phyloP scores from a whole-genome alignment of 208 protist species.

The Strigomonas galati region DNA sequence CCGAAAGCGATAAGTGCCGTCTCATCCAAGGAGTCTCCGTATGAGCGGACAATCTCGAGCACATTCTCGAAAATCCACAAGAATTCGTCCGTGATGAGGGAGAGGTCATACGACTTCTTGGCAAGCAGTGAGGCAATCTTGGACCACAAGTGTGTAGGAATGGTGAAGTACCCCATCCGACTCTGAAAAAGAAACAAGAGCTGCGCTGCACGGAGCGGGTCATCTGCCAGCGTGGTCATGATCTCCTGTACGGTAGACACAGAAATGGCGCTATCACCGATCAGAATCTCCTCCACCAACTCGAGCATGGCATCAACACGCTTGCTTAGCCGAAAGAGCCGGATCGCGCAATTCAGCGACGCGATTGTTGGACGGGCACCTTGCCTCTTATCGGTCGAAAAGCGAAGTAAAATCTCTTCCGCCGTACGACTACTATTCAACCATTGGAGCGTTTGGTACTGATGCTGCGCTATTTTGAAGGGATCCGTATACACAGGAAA shows the following conservation, averaged over 20 bases:
- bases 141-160: not conserved
- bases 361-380: not conserved
- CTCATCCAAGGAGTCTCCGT: conserved; percentile 41
- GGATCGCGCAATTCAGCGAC: not conserved
- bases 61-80: conserved; percentile 61
- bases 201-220: conserved; percentile 4
- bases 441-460: conserved; percentile 4
- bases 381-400: conserved; percentile 3
- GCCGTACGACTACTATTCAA: not conserved
- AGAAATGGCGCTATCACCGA: not conserved
- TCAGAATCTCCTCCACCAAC: conserved; percentile 1
- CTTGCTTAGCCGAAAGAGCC: not conserved
- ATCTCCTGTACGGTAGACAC: not conserved
- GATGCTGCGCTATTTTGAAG: conserved; percentile 1
- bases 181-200: conserved; percentile 1
- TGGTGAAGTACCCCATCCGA: not conserved
- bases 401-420: not conserved
- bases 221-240: not conserved
- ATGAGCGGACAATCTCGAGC: conserved; percentile 37
- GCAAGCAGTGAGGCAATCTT: not conserved
- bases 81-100: conserved; percentile 37
- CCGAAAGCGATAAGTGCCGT: conserved; percentile 57
- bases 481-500: too few species aligned
- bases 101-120: not conserved
- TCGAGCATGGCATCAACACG: not conserved